phyloP scores from a whole-genome alignment of 306 rosid species.

The Prunus mongolica region DNA sequence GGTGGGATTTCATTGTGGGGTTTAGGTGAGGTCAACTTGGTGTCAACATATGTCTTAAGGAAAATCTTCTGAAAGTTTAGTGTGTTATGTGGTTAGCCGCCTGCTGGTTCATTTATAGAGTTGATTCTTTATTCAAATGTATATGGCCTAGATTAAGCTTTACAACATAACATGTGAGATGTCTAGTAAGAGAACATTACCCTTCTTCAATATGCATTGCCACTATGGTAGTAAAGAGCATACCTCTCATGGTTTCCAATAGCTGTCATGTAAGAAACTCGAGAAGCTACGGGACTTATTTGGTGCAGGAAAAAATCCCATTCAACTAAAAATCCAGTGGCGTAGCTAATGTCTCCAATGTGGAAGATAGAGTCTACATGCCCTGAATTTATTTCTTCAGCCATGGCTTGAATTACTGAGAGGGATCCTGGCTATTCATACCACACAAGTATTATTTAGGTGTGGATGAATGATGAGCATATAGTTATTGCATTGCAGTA shows the following conservation, averaged over 20 bases:
- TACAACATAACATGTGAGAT: background rate
- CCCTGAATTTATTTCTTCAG: constrained; percentile 43
- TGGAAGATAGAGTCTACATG: constrained; percentile 63
- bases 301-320: constrained; percentile 82
- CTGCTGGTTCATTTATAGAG: too few relatives aligned
- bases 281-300: constrained; percentile 63
- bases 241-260: constrained; percentile 96
- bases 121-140: too few relatives aligned
- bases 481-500: background rate
- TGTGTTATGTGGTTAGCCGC: too few relatives aligned
- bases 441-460: background rate
- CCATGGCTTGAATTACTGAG: constrained; percentile 57
- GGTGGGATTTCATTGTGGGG: too few relatives aligned
- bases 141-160: too few relatives aligned
- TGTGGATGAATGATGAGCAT: too few relatives aligned
- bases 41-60: too few relatives aligned
- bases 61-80: too few relatives aligned
- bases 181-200: background rate
- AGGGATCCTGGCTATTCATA: constrained; percentile 75
- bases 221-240: background rate
- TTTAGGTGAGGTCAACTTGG: too few relatives aligned
- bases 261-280: constrained; percentile 79
- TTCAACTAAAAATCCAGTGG: constrained; percentile 82
- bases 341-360: constrained; percentile 95
- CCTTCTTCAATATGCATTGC: too few relatives aligned